Evolutionary conservation across 2,329 filamentous ascomycete genomes (phyloP).

Genomic region (Kalaharituber pfeilii): DNA sequence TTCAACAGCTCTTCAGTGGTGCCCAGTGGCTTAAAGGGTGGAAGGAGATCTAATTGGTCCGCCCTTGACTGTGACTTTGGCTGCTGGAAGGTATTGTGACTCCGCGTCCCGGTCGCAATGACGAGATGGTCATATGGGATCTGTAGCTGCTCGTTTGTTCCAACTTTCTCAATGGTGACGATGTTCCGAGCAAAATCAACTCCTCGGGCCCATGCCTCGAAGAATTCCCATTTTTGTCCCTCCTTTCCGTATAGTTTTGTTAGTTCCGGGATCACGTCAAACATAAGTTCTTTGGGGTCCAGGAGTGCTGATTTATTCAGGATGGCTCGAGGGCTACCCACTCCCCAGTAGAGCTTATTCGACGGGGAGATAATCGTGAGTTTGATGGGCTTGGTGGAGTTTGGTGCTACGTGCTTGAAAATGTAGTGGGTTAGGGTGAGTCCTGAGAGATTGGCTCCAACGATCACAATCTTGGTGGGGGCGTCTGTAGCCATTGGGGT

Average conservation of each 20-base stretch:
- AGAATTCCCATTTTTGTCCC: constrained; percentile 17
- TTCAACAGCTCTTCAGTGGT: constrained; percentile 31
- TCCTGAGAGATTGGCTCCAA: not conserved
- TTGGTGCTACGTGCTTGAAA: constrained; percentile 30
- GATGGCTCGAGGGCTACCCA: constrained; percentile 34
- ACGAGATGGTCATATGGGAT: constrained; percentile 36
- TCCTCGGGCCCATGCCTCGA: not conserved
- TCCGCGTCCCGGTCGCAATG: constrained; percentile 37
- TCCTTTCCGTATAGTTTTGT: constrained; percentile 24
- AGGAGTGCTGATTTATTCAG: constrained; percentile 29
- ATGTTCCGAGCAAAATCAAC: not conserved
- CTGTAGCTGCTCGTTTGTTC: constrained; percentile 1
- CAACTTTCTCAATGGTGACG: not conserved
- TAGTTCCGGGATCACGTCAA: constrained; percentile 31
- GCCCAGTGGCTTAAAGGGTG: constrained; percentile 36
- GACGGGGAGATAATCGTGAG: constrained; percentile 34
- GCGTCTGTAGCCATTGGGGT: not conserved
- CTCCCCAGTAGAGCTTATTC: constrained; percentile 35
- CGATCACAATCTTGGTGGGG: not conserved
- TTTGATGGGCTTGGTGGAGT: constrained; percentile 24
- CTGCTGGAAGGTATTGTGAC: constrained; percentile 22
- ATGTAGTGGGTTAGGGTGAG: constrained; percentile 36
- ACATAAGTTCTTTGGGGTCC: constrained; percentile 31
- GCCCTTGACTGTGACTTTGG: constrained; percentile 20
- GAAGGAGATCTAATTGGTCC: constrained; percentile 13